phyloP scores from a whole-genome alignment of 2,329 filamentous ascomycete genomes.

The Colletotrichum tropicale region DNA sequence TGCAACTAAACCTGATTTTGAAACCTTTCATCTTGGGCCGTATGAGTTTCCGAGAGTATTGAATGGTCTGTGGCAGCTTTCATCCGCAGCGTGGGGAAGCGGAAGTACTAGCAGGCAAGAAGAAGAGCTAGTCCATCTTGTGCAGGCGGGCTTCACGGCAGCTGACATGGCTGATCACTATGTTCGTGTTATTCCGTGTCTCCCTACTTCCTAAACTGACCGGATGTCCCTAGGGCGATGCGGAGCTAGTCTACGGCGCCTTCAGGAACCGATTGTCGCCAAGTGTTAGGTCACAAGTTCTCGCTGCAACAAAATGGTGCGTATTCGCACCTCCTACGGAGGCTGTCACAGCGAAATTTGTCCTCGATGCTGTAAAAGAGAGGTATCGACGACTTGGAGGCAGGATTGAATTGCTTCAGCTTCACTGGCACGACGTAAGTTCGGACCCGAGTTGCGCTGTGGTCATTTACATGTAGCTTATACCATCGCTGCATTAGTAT shows the following conservation, averaged over 20 bases:
- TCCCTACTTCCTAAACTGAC: not conserved
- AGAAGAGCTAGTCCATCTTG: conserved; percentile 26
- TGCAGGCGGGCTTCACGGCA: conserved; percentile 29
- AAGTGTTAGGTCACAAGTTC: conserved; percentile 22
- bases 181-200: conserved; percentile 21
- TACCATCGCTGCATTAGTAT: not conserved
- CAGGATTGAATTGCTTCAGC: conserved; percentile 36
- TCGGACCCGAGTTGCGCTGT: not conserved
- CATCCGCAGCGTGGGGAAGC: conserved; percentile 32
- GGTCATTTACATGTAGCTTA: not conserved
- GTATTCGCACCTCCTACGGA: conserved; percentile 29
- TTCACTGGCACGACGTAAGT: conserved; percentile 40
- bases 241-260: conserved; percentile 36
- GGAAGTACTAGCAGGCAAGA: conserved; percentile 25
- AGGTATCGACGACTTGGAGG: conserved; percentile 34
- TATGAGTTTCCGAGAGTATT: conserved; percentile 28
- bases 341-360: conserved; percentile 28
- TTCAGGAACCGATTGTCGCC: conserved; percentile 31
- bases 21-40: conserved; percentile 26
- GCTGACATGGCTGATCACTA: conserved; percentile 42
- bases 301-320: conserved; percentile 39
- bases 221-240: conserved; percentile 30
- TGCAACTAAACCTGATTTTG: not conserved
- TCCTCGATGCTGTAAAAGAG: conserved; percentile 32
- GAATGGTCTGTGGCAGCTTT: conserved; percentile 35